A percentile compares a stretch with the other conserved stretches of the same genome.
Evolutionary conservation across 805 yeast species (phyloP).

Genomic region (Ogataea philodendri): DNA sequence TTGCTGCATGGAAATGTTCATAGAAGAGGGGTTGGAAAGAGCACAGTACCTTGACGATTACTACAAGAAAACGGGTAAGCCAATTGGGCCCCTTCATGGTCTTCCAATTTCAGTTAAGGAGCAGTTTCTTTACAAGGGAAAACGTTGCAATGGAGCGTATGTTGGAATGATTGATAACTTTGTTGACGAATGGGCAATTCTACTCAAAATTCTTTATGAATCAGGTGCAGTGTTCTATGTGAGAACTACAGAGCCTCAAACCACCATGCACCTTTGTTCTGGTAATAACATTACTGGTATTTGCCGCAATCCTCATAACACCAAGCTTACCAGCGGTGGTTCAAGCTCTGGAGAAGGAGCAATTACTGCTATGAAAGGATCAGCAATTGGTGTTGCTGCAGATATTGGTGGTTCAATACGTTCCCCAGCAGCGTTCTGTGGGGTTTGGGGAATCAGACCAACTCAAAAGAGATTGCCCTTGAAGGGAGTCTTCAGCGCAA

Average conservation of each 20-base stretch:
- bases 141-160: slow-evolving; percentile 51
- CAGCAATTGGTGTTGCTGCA: slow-evolving; percentile 8
- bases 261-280: slow-evolving; percentile 9
- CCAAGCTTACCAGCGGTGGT: slow-evolving; percentile 9
- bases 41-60: slow-evolving; percentile 54
- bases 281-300: slow-evolving; percentile 9
- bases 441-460: slow-evolving; percentile 49
- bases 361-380: slow-evolving; percentile 7
- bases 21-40: slow-evolving; percentile 46
- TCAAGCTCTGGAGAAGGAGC: slow-evolving; percentile 13
- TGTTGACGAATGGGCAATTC: slow-evolving; percentile 38
- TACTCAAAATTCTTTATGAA: slow-evolving; percentile 43
- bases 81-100: slow-evolving; percentile 61
- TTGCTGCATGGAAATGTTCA: slow-evolving; percentile 46
- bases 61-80: slow-evolving; percentile 41
- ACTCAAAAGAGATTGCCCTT: slow-evolving; percentile 51
- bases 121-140: slow-evolving; percentile 49
- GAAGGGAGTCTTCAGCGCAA: slow-evolving; percentile 40
- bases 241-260: slow-evolving; percentile 10
- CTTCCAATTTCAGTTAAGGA: slow-evolving; percentile 64
- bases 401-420: slow-evolving; percentile 12
- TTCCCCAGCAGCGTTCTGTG: slow-evolving; percentile 51
- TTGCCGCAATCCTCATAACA: slow-evolving; percentile 9
- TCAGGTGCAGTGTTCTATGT: slow-evolving; percentile 11
- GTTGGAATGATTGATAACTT: slow-evolving; percentile 43